Evolutionary conservation across 1,284 basidiomycete species (phyloP).

Genomic region (Rhodotorula sp.): DNA sequence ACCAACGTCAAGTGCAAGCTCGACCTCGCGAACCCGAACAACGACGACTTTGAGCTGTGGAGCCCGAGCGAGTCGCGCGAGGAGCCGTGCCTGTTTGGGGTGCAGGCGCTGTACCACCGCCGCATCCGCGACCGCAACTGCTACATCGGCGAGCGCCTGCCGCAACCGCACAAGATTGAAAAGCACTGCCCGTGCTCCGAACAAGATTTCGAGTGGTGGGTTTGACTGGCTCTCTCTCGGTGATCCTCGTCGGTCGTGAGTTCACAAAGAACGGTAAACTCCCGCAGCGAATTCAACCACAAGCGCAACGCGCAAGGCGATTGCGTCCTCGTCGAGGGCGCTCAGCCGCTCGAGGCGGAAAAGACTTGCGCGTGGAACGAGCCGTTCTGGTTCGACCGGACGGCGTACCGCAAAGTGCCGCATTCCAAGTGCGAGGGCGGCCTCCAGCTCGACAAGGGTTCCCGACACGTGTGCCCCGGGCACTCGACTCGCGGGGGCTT

Average conservation of each 20-base stretch:
- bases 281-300: conserved; percentile 80
- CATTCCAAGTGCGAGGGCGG: conserved; percentile 81
- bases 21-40: conserved; percentile 64
- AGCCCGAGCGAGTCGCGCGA: conserved; percentile 78
- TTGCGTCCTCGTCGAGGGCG: conserved; percentile 72
- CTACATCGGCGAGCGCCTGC: conserved; percentile 66
- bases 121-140: conserved; percentile 76
- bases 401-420: conserved; percentile 80
- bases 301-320: conserved; percentile 64
- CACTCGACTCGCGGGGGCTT: conserved; percentile 61
- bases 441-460: conserved; percentile 66
- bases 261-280: background rate
- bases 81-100: conserved; percentile 79
- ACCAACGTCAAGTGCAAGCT: conserved; percentile 68
- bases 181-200: conserved; percentile 69
- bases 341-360: conserved; percentile 56
- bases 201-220: conserved; percentile 87
- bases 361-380: conserved; percentile 64
- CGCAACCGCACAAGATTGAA: conserved; percentile 60
- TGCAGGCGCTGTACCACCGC: conserved; percentile 82
- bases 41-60: conserved; percentile 94
- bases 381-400: conserved; percentile 86
- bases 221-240: conserved; percentile 4
- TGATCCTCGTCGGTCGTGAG: background rate
- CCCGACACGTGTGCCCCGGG: conserved; percentile 72